Conservation (phyloP, 1,284 basidiomycete genomes). For the Sporisorium iseilematis-ciliati region DNA sequence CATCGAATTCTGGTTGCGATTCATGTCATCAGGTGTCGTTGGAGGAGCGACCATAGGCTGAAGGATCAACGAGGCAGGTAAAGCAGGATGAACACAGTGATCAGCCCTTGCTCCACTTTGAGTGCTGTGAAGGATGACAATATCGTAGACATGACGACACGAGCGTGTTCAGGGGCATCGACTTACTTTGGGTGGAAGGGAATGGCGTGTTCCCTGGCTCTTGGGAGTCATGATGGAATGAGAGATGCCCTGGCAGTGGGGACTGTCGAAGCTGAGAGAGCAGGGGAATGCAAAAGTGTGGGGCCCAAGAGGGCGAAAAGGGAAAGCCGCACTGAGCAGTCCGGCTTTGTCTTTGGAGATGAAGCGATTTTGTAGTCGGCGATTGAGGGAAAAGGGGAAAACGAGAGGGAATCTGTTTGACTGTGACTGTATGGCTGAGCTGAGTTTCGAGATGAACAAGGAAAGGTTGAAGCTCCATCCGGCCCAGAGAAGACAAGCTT, state of each 20-base stretch:
- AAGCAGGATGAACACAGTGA: not conserved
- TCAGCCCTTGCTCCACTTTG: not conserved
- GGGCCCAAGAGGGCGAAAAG: slow-evolving; percentile 13
- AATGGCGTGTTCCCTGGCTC: slow-evolving; percentile 37
- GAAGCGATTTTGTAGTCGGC: slow-evolving; percentile 4
- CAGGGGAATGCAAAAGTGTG: not conserved
- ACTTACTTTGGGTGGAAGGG: slow-evolving; percentile 48
- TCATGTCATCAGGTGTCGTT: slow-evolving; percentile 10
- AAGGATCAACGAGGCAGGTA: not conserved
- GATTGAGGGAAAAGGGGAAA: not conserved
- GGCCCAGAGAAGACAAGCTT: slow-evolving; percentile 18
- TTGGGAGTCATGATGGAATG: slow-evolving; percentile 35
- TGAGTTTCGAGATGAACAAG: slow-evolving; percentile 14
- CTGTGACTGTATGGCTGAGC: slow-evolving; percentile 10
- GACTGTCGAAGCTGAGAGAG: slow-evolving; percentile 11
- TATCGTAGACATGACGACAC: slow-evolving; percentile 4
- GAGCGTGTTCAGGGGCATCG: not conserved
- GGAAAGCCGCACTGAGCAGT: slow-evolving; percentile 17
- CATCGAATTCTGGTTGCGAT: slow-evolving; percentile 4
- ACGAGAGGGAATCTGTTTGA: not conserved
- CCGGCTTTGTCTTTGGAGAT: slow-evolving; percentile 10
- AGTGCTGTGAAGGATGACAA: too few species aligned
- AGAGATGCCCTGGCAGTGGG: slow-evolving; percentile 3
- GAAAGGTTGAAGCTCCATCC: slow-evolving; percentile 22
- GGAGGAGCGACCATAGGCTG: slow-evolving; percentile 27